phyloP scores from a whole-genome alignment of 176 grass and related monocot species.

The Avena atlantica region DNA sequence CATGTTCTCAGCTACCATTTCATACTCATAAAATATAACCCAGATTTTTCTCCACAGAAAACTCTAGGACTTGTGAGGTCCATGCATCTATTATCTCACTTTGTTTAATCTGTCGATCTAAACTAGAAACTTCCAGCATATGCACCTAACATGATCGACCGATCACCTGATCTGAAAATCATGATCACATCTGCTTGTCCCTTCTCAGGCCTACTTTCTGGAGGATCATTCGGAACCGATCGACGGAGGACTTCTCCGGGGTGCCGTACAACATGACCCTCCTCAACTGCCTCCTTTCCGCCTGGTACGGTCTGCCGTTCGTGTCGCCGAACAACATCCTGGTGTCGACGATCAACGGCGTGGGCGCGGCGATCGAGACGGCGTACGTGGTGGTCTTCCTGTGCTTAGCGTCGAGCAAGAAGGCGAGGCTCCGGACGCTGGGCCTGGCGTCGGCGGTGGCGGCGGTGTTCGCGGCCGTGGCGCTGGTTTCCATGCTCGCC shows the following conservation, averaged over 20 bases:
- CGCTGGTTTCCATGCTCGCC: slow-evolving; percentile 65
- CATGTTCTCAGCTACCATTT: neutral
- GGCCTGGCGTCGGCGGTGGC: slow-evolving; percentile 62
- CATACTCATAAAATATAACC: neutral
- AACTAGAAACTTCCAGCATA: slow-evolving; percentile 20
- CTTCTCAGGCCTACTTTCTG: slow-evolving; percentile 75
- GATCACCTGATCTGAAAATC: no score
- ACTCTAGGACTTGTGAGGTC: neutral
- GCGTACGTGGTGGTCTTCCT: slow-evolving; percentile 85
- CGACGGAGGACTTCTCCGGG: slow-evolving; percentile 90
- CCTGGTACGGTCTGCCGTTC: slow-evolving; percentile 91
- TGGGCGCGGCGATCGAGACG: slow-evolving; percentile 66
- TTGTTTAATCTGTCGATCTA: neutral
- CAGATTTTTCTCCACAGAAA: neutral
- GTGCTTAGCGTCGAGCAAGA: slow-evolving; percentile 58
- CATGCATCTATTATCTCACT: neutral
- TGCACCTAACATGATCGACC: neutral
- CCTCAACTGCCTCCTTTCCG: slow-evolving; percentile 96
- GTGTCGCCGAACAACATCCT: slow-evolving; percentile 94
- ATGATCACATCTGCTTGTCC: neutral
- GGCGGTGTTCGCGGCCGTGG: slow-evolving; percentile 57
- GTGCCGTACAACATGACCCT: slow-evolving; percentile 97
- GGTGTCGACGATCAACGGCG: slow-evolving; percentile 92
- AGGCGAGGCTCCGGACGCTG: slow-evolving; percentile 54
- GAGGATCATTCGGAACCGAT: slow-evolving; percentile 76